Evolutionary conservation across 2,329 filamentous ascomycete species (phyloP).

Genomic region (Talaromyces atroroseus): DNA sequence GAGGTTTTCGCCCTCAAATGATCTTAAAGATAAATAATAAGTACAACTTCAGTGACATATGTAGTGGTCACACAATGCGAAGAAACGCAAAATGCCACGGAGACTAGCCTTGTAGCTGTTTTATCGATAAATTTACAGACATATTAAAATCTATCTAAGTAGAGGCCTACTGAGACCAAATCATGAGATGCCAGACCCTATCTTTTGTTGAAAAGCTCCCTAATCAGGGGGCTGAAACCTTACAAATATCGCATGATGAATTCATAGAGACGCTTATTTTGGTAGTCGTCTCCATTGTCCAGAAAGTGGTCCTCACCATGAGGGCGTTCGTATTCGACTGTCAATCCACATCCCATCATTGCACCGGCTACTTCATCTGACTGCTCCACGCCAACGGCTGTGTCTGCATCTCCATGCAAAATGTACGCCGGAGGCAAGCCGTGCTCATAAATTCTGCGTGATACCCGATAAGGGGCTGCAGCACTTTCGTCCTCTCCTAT

Average conservation of each 20-base stretch:
- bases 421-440: not conserved
- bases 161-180: too few species aligned
- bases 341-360: not conserved
- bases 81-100: too few species aligned
- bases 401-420: constrained; percentile 4
- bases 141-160: too few species aligned
- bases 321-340: constrained; percentile 6
- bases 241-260: constrained; percentile 4
- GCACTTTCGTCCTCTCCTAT: not conserved
- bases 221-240: too few species aligned
- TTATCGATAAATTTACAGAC: too few species aligned
- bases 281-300: not conserved
- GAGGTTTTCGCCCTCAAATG: too few species aligned
- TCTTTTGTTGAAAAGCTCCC: too few species aligned
- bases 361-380: constrained; percentile 5
- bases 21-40: too few species aligned
- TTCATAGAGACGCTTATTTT: not conserved
- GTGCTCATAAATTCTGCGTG: not conserved
- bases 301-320: constrained; percentile 4
- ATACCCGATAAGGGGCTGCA: not conserved
- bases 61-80: too few species aligned
- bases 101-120: too few species aligned
- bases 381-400: constrained; percentile 2
- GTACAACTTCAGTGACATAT: too few species aligned
- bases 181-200: too few species aligned